These are phyloP conservation scores for Daedaleopsis sinensis DNA, from an alignment of 768 basidiomycete genomes.

Conservation along the genomic window DNA sequence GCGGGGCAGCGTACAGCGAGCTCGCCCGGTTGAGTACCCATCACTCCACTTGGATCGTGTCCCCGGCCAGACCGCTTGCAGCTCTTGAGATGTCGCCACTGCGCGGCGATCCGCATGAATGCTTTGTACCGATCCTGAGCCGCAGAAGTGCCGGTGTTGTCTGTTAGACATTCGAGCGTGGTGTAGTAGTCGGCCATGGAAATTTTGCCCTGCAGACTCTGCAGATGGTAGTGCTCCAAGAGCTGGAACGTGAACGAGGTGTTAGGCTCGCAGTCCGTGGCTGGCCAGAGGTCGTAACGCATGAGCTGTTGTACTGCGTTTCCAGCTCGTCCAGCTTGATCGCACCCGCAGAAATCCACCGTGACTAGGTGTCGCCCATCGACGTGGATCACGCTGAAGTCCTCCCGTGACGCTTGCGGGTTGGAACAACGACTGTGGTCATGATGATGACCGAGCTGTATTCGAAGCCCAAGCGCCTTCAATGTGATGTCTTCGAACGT, in stretches of 20 bases:
- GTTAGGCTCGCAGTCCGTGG: not conserved
- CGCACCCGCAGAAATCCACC: constrained; percentile 2
- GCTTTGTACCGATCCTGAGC: no score
- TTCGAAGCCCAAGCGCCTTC: not conserved
- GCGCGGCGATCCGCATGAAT: constrained; percentile 14
- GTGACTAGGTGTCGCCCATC: not conserved
- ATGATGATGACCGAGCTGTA: constrained; percentile 3
- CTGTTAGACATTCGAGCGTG: no score
- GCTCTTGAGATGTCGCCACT: constrained; percentile 23
- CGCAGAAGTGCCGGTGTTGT: no score
- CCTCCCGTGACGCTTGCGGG: not conserved
- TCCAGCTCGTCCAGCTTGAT: not conserved
- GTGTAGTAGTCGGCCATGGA: no score
- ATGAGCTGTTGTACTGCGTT: not conserved
- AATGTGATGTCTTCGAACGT: not conserved
- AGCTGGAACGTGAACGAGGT: constrained; percentile 1
- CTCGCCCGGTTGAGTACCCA: constrained; percentile 11
- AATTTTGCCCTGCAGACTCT: no score
- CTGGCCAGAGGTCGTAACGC: not conserved
- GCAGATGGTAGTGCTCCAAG: constrained; percentile 11
- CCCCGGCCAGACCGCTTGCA: constrained; percentile 25
- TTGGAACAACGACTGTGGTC: not conserved
- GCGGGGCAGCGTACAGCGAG: constrained; percentile 25
- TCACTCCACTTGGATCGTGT: constrained; percentile 21
- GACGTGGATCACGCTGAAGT: constrained; percentile 5